Percentiles rank a stretch among this genome's conserved stretches.
Evolutionary conservation across 73 alveolate species (phyloP).

Genomic region (Tetrahymena borealis): DNA sequence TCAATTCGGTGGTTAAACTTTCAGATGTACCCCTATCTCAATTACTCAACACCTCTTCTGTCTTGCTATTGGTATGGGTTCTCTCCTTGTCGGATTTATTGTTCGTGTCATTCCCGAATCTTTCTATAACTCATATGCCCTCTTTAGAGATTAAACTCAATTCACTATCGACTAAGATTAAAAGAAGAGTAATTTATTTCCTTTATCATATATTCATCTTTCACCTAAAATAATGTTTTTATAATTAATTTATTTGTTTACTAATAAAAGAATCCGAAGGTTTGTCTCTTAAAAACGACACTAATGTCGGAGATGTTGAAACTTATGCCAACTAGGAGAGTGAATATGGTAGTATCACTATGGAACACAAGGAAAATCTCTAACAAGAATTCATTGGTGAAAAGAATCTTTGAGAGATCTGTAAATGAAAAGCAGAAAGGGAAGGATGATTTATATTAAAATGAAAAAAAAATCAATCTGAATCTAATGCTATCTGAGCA

Average conservation of each 20-base stretch:
- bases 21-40: slow-evolving; percentile 56
- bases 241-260: background rate
- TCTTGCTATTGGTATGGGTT: slow-evolving; percentile 42
- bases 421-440: background rate
- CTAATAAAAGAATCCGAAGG: background rate
- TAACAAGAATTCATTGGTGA: background rate
- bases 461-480: background rate
- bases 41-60: slow-evolving; percentile 51
- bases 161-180: background rate
- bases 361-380: background rate
- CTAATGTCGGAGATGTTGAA: background rate
- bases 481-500: too few relatives aligned
- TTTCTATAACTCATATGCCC: background rate
- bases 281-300: background rate
- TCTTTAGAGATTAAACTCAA: background rate
- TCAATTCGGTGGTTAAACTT: slow-evolving; percentile 71
- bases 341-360: background rate
- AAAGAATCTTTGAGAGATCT: background rate
- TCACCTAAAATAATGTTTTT: too few relatives aligned
- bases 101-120: background rate
- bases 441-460: background rate
- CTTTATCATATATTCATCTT: background rate
- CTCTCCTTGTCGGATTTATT: background rate
- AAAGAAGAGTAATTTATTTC: background rate
- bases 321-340: background rate